Conservation (phyloP, 2,329 filamentous ascomycete species). For the Aspergillus caelatus region DNA sequence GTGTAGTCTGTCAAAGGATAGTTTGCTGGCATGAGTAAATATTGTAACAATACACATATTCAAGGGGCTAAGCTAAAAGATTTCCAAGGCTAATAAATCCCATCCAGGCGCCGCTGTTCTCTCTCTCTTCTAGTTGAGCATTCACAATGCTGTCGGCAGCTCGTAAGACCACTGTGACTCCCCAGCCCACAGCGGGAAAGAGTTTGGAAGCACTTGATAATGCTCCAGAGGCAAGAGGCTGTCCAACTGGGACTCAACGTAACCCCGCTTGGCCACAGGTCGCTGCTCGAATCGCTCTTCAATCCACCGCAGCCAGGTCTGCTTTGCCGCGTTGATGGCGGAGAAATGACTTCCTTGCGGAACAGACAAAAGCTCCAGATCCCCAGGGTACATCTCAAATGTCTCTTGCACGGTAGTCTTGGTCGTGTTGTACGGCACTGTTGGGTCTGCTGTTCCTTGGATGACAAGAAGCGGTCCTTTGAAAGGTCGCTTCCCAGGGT, state of each 20-base stretch:
- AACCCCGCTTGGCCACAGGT: slow-evolving; percentile 13
- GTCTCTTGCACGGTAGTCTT: slow-evolving; percentile 12
- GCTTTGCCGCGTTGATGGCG: slow-evolving; percentile 17
- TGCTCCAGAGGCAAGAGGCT: slow-evolving; percentile 15
- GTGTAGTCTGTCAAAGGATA: neutral
- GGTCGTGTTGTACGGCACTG: slow-evolving; percentile 14
- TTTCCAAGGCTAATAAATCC: neutral
- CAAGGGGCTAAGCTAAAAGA: neutral
- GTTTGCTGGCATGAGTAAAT: neutral
- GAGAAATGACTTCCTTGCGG: slow-evolving; percentile 17
- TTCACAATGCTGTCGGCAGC: slow-evolving; percentile 11
- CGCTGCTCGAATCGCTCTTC: slow-evolving; percentile 18
- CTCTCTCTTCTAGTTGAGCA: neutral
- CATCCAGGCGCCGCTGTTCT: neutral
- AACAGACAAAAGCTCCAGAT: slow-evolving; percentile 16
- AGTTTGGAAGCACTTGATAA: slow-evolving; percentile 17
- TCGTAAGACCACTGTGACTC: slow-evolving; percentile 14
- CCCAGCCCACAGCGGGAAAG: slow-evolving; percentile 20
- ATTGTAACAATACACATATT: neutral
- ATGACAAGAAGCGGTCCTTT: slow-evolving; percentile 19
- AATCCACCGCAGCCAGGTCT: slow-evolving; percentile 22
- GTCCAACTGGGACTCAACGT: slow-evolving; percentile 12
- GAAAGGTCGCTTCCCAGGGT: slow-evolving; percentile 16
- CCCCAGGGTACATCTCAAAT: slow-evolving; percentile 9
- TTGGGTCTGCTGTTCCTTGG: slow-evolving; percentile 16